A percentile compares a stretch with the other conserved stretches of the same genome.
Evolutionary conservation across 768 basidiomycete genomes (phyloP).

Genomic region (Dendrothele bispora): DNA sequence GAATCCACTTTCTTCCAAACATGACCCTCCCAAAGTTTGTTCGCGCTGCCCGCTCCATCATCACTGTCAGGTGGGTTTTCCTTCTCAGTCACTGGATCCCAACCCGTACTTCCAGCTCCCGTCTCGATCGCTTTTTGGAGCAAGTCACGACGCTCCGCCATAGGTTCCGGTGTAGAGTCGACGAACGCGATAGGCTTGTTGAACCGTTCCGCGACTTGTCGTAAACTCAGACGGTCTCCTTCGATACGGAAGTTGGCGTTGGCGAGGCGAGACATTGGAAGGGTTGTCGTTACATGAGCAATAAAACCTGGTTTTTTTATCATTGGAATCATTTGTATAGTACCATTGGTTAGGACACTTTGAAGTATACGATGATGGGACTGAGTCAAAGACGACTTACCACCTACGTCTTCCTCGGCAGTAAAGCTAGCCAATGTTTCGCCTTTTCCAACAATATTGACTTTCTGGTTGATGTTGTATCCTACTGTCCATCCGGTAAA

Average conservation of each 20-base stretch:
- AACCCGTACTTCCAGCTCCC: conserved; percentile 17
- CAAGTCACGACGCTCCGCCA: background rate
- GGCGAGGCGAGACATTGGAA: conserved; percentile 23
- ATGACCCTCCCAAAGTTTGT: conserved; percentile 19
- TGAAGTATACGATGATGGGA: background rate
- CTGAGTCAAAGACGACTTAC: conserved; percentile 9
- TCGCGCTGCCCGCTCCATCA: conserved; percentile 17
- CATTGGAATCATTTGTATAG: background rate
- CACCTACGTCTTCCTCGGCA: conserved; percentile 31
- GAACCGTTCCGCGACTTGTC: conserved; percentile 24
- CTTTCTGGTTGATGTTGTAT: conserved; percentile 22
- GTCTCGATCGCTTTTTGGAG: conserved; percentile 8
- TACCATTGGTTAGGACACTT: background rate
- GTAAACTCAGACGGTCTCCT: conserved; percentile 29
- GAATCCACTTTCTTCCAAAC: conserved; percentile 14
- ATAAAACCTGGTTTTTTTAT: conserved; percentile 26
- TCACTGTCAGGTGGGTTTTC: conserved; percentile 13
- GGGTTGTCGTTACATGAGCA: conserved; percentile 31
- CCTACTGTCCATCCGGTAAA: conserved; percentile 26
- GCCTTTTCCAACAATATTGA: conserved; percentile 30
- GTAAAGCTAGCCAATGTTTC: conserved; percentile 28
- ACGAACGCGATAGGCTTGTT: conserved; percentile 12
- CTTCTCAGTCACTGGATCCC: conserved; percentile 5
- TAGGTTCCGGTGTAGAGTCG: conserved; percentile 9
- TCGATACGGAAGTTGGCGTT: conserved; percentile 33